These are phyloP conservation scores for Malassezia caprae DNA, from an alignment of 1,284 basidiomycete species.

Conservation along the genomic window DNA sequence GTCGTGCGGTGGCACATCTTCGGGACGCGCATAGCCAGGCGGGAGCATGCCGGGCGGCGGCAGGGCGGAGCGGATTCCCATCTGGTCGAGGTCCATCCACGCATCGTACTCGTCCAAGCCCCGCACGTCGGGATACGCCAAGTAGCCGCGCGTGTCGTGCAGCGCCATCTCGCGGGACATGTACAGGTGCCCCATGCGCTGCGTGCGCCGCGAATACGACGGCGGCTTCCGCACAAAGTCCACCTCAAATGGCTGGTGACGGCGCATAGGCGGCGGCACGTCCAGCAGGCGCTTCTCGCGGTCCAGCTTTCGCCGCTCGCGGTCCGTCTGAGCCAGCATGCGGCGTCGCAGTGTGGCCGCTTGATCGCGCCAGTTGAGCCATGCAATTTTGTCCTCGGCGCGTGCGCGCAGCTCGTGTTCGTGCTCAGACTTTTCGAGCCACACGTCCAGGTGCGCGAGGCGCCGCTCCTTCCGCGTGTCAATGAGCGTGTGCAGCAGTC, in stretches of 20 bases:
- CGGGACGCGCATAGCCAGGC: slow-evolving; percentile 1
- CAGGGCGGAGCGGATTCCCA: slow-evolving; percentile 29
- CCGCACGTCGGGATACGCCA: slow-evolving; percentile 43
- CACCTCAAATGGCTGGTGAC: slow-evolving; percentile 44
- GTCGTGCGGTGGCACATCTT: slow-evolving; percentile 8
- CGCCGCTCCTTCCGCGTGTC: slow-evolving; percentile 46
- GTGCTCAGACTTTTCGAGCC: slow-evolving; percentile 57
- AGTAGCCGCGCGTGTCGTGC: slow-evolving; percentile 17
- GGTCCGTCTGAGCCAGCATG: slow-evolving; percentile 70
- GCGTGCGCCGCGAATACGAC: slow-evolving; percentile 9
- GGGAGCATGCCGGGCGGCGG: slow-evolving; percentile 3
- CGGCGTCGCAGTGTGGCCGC: slow-evolving; percentile 58
- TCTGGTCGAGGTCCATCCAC: slow-evolving; percentile 43
- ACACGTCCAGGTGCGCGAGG: slow-evolving; percentile 44
- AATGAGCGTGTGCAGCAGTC: slow-evolving; percentile 58
- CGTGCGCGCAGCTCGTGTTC: slow-evolving; percentile 64
- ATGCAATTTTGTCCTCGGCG: slow-evolving; percentile 55
- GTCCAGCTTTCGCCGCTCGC: slow-evolving; percentile 68
- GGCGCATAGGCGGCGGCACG: slow-evolving; percentile 56
- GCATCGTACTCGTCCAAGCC: slow-evolving; percentile 36
- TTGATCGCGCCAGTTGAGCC: slow-evolving; percentile 59
- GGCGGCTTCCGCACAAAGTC: slow-evolving; percentile 39
- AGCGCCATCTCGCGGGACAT: neutral
- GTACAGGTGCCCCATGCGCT: slow-evolving; percentile 18
- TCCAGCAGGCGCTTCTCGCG: slow-evolving; percentile 66